Evolutionary conservation across 805 yeast genomes (phyloP).

Genomic region (Scheffersomyces spartinae): DNA sequence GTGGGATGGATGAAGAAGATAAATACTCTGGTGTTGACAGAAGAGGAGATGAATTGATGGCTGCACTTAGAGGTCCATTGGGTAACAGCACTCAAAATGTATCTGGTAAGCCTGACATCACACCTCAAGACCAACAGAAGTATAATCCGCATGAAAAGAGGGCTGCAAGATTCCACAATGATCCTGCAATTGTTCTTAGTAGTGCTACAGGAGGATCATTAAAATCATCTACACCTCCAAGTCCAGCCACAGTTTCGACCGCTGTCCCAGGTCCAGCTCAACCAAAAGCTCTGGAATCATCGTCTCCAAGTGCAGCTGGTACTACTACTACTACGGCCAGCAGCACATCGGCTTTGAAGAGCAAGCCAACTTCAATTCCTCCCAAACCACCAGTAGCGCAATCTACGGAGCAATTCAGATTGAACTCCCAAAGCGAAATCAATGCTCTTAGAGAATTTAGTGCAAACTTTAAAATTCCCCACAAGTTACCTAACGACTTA

Average conservation of each 20-base stretch:
- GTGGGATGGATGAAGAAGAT: slow-evolving; percentile 91
- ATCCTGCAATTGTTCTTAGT: slow-evolving; percentile 57
- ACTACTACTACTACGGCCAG: slow-evolving; percentile 1
- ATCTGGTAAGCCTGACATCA: background rate
- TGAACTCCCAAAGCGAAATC: slow-evolving; percentile 49
- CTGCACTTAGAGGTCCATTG: slow-evolving; percentile 24
- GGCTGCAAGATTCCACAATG: slow-evolving; percentile 39
- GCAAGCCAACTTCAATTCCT: slow-evolving; percentile 21
- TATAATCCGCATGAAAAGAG: slow-evolving; percentile 50
- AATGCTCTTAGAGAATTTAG: slow-evolving; percentile 68
- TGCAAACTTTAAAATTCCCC: slow-evolving; percentile 67
- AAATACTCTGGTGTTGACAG: slow-evolving; percentile 88
- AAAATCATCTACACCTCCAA: slow-evolving; percentile 1
- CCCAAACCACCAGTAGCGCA: slow-evolving; percentile 15
- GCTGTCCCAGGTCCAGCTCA: slow-evolving; percentile 1
- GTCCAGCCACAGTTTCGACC: slow-evolving; percentile 1
- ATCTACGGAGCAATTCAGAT: slow-evolving; percentile 26
- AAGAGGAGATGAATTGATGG: slow-evolving; percentile 39
- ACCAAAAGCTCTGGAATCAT: background rate
- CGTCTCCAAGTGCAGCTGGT: background rate
- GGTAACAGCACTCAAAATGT: slow-evolving; percentile 2
- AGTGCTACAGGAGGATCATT: slow-evolving; percentile 20
- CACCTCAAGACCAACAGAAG: slow-evolving; percentile 16
- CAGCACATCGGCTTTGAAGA: slow-evolving; percentile 2
- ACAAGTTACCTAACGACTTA: slow-evolving; percentile 46